These are phyloP conservation scores for Jasminum sambac DNA, from an alignment of 257 asterid genomes.

Conservation along the genomic window DNA sequence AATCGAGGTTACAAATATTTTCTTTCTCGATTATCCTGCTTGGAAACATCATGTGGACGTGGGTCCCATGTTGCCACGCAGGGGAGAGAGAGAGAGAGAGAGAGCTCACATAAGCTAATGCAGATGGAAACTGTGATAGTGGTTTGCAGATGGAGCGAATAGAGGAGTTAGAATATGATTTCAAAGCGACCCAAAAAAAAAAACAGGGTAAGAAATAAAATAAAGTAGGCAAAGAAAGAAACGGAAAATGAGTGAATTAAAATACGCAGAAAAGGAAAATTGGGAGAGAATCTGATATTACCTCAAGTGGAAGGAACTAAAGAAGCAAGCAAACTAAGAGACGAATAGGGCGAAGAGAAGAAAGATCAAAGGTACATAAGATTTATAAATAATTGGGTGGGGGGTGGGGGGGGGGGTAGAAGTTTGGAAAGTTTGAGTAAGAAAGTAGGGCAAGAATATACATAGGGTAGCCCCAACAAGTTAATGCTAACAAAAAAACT, in stretches of 20 bases:
- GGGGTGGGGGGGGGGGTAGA: slow-evolving; percentile 15
- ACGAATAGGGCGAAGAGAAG: slow-evolving; percentile 13
- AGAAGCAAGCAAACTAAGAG: slow-evolving; percentile 45
- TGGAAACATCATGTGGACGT: no score
- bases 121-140: slow-evolving; percentile 27
- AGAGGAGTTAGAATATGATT: no score
- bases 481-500: neutral
- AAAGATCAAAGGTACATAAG: neutral
- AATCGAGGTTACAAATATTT: no score
- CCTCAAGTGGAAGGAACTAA: slow-evolving; percentile 57
- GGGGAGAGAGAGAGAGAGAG: slow-evolving; percentile 18
- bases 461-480: neutral
- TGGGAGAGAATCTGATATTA: slow-evolving; percentile 44
- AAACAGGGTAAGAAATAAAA: neutral
- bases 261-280: slow-evolving; percentile 23
- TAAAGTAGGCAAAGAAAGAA: neutral
- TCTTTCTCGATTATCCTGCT: no score
- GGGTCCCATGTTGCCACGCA: no score
- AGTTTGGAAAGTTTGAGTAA: slow-evolving; percentile 21
- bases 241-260: neutral
- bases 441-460: slow-evolving; percentile 21
- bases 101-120: slow-evolving; percentile 17
- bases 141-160: slow-evolving; percentile 20
- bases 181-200: no score
- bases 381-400: neutral